Base-by-base conservation (phyloP, 2,329 filamentous ascomycete genomes). In the Malbranchea cinnamomea region DNA sequence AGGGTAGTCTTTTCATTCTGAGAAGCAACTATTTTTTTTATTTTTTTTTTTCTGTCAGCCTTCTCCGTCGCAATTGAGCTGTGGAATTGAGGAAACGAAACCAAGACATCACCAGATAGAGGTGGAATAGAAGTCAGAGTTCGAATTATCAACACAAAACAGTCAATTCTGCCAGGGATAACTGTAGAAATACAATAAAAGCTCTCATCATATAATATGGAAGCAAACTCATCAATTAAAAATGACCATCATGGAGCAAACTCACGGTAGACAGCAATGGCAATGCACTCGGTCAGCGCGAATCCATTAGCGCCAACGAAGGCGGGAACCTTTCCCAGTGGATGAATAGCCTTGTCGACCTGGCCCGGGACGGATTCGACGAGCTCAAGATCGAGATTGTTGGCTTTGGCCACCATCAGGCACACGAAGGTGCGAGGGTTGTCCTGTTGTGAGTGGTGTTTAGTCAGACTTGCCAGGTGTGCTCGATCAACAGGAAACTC, bases 1-100 rank as follows among this genome's bases (percentile, higher is more conserved):
- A 98, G 84, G 47, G 84, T 91, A 50, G 89, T 98, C 79, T 95
- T 95, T 78, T 95, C 89, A 62, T 98, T 98, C 68, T 98, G 89
- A 49, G 89, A 95, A 52, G 89, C 84, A 58, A 98, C 89, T 95
- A 28, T 15, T 13, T n/a, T 6, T 14, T 14, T 23, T 22, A 9
- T 19, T 31, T 6, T n/a, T n/a, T n/a, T n/a, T n/a, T n/a, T n/a
- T n/a, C n/a, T n/a, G n/a, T n/a, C n/a, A n/a, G n/a, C n/a, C n/a
- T n/a, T n/a, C n/a, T n/a, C n/a, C n/a, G n/a, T n/a, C n/a, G n/a
- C n/a, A n/a, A n/a, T n/a, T n/a, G n/a, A n/a, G n/a, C n/a, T n/a
- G n/a, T n/a, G n/a, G n/a, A n/a, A n/a, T n/a, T n/a, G n/a, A n/a
- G n/a, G n/a, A n/a, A n/a, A n/a, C n/a, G n/a, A n/a, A n/a, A n/a